A percentile compares a stretch with the other conserved stretches of the same genome.
These are phyloP conservation scores for Cercospora beticola DNA, from an alignment of 2,329 filamentous ascomycete genomes.

Conservation along the genomic window DNA sequence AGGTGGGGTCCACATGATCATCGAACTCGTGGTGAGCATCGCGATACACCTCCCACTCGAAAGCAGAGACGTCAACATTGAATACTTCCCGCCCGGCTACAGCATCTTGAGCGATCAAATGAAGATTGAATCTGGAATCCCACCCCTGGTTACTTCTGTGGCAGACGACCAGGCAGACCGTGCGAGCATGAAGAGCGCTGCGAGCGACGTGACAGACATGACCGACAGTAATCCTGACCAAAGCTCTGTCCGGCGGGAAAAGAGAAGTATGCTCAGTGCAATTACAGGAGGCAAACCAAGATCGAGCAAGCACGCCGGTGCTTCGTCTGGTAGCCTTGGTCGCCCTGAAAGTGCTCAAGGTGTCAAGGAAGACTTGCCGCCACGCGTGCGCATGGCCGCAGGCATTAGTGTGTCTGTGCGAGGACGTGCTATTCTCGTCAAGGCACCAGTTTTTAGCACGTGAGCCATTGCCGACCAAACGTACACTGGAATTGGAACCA, in stretches of 20 bases:
- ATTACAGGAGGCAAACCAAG: conserved; percentile 43
- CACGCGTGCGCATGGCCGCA: conserved; percentile 49
- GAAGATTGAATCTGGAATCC: conserved; percentile 70
- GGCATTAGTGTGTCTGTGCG: conserved; percentile 51
- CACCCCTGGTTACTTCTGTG: conserved; percentile 47
- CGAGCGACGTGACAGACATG: conserved; percentile 38
- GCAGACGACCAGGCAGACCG: conserved; percentile 45
- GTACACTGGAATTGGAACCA: neutral
- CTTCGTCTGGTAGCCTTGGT: conserved; percentile 41
- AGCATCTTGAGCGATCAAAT: conserved; percentile 70
- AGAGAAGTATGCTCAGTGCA: conserved; percentile 47
- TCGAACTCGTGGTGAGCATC: conserved; percentile 85
- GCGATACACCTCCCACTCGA: conserved; percentile 84
- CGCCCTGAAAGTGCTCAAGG: conserved; percentile 44
- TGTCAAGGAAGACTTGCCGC: conserved; percentile 44
- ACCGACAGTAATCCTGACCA: conserved; percentile 28
- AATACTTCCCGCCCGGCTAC: conserved; percentile 78
- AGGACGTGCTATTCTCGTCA: conserved; percentile 50
- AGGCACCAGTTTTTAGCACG: conserved; percentile 48
- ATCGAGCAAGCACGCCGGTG: conserved; percentile 39
- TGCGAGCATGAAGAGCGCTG: conserved; percentile 40
- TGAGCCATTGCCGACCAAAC: conserved; percentile 12
- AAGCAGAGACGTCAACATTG: conserved; percentile 83
- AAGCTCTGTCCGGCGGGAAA: conserved; percentile 26
- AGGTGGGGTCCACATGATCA: conserved; percentile 85